Conservation (phyloP, 2,329 filamentous ascomycete genomes). For the Cordyceps militaris region DNA sequence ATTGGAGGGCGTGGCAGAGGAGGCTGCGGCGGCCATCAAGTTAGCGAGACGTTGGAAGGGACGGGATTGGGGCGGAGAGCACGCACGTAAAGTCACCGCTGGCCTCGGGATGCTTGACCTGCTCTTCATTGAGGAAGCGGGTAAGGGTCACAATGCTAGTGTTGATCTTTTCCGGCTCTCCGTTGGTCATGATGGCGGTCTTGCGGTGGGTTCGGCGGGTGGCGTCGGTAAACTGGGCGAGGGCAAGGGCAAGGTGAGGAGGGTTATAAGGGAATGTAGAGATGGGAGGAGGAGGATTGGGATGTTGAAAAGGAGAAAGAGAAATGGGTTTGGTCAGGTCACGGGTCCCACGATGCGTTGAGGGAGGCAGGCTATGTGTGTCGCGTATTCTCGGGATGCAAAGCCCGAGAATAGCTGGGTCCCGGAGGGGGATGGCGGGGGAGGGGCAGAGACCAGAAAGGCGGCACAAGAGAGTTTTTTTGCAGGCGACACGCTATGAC, state of each 20-base stretch:
- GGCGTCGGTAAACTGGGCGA: constrained; percentile 12
- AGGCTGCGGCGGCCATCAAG: constrained; percentile 51
- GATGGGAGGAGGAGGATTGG: neutral
- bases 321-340: constrained; percentile 7
- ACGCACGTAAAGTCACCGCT: constrained; percentile 97
- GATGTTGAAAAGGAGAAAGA: constrained; percentile 5
- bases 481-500: neutral
- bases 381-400: constrained; percentile 13
- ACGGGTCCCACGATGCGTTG: constrained; percentile 10
- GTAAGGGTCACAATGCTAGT: constrained; percentile 94
- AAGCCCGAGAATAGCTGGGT: constrained; percentile 12
- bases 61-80: neutral
- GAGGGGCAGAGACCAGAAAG: constrained; percentile 5
- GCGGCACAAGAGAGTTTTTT: constrained; percentile 1
- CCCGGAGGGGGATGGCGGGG: constrained; percentile 9
- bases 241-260: constrained; percentile 14
- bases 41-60: neutral
- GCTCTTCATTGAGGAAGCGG: constrained; percentile 92
- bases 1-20: constrained; percentile 94
- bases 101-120: constrained; percentile 85
- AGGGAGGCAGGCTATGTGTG: neutral
- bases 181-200: constrained; percentile 28
- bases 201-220: constrained; percentile 16
- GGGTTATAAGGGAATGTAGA: constrained; percentile 2
- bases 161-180: constrained; percentile 75